Conservation (phyloP, 257 asterid species). For the Galeopsis tetrahit region DNA sequence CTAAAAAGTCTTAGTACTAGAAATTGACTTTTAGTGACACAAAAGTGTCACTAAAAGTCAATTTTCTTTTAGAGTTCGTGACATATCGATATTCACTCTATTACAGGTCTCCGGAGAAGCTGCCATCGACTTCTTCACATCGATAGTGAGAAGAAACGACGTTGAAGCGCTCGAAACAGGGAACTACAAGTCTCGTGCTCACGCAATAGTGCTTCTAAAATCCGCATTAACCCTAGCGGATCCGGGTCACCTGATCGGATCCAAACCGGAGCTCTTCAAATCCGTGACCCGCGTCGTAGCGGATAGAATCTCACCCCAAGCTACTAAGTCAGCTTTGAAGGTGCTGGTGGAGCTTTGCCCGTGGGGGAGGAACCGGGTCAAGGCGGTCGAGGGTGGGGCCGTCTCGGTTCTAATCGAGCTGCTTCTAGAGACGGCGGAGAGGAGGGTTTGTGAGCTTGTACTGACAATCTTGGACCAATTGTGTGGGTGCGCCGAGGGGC, state of each 20-base stretch:
- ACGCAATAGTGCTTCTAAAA: slow-evolving; percentile 42
- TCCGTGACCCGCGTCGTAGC: slow-evolving; percentile 34
- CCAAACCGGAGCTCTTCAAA: slow-evolving; percentile 36
- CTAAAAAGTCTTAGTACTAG: too few relatives aligned
- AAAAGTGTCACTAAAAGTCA: too few relatives aligned
- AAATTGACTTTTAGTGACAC: too few relatives aligned
- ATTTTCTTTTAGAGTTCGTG: too few relatives aligned
- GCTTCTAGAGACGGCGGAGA: slow-evolving; percentile 49
- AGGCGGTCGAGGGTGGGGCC: slow-evolving; percentile 59
- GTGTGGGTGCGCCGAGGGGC: slow-evolving; percentile 79
- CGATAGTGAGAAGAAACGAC: slow-evolving; percentile 34
- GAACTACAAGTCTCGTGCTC: slow-evolving; percentile 42
- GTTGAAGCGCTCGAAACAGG: slow-evolving; percentile 56
- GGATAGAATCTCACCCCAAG: slow-evolving; percentile 51
- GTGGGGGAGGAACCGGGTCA: slow-evolving; percentile 72
- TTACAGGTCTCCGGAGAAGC: slow-evolving; percentile 42
- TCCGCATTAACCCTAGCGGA: slow-evolving; percentile 53
- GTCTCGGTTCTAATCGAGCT: slow-evolving; percentile 52
- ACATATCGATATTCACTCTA: too few relatives aligned
- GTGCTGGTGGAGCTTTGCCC: slow-evolving; percentile 61
- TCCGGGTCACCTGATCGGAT: slow-evolving; percentile 44
- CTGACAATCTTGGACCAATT: slow-evolving; percentile 60
- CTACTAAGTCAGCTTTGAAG: slow-evolving; percentile 59
- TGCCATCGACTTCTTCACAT: slow-evolving; percentile 48
- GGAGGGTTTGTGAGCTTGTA: slow-evolving; percentile 54